These are phyloP conservation scores for Calonectria naviculata DNA, from an alignment of 2,329 filamentous ascomycete species.

Conservation along the genomic window DNA sequence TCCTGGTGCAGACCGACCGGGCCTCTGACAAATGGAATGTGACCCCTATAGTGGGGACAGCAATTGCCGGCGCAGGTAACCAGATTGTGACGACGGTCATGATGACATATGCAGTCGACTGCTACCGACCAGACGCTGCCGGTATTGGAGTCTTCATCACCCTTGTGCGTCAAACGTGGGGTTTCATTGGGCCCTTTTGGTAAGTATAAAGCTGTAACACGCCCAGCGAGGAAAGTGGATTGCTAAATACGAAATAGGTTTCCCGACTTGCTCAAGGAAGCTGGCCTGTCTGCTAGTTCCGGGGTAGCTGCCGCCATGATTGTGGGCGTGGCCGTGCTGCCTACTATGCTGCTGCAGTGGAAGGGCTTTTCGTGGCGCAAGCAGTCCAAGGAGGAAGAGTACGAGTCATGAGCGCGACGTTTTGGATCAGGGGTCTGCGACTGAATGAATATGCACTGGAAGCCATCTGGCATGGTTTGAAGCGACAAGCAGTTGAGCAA, in stretches of 20 bases:
- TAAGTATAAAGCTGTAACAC: constrained; percentile 8
- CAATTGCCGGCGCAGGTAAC: constrained; percentile 64
- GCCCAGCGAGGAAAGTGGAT: neutral
- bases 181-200: constrained; percentile 56
- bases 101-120: constrained; percentile 71
- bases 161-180: constrained; percentile 64
- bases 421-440: neutral
- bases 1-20: constrained; percentile 61
- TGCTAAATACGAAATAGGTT: constrained; percentile 4
- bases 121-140: constrained; percentile 61
- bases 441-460: neutral
- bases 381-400: neutral
- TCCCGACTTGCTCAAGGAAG: constrained; percentile 8
- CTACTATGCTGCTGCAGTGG: constrained; percentile 22
- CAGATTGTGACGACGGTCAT: constrained; percentile 71
- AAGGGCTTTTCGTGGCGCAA: constrained; percentile 18
- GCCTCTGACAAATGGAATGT: constrained; percentile 62
- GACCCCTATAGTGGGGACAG: constrained; percentile 65
- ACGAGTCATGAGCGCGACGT: neutral
- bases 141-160: constrained; percentile 69
- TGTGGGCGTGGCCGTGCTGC: constrained; percentile 11
- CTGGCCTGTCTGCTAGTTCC: constrained; percentile 3
- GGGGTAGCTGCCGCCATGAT: constrained; percentile 15
- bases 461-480: neutral
- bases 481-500: neutral